Conservation (phyloP, 148 eudicot genomes). For the Chenopodium album region DNA sequence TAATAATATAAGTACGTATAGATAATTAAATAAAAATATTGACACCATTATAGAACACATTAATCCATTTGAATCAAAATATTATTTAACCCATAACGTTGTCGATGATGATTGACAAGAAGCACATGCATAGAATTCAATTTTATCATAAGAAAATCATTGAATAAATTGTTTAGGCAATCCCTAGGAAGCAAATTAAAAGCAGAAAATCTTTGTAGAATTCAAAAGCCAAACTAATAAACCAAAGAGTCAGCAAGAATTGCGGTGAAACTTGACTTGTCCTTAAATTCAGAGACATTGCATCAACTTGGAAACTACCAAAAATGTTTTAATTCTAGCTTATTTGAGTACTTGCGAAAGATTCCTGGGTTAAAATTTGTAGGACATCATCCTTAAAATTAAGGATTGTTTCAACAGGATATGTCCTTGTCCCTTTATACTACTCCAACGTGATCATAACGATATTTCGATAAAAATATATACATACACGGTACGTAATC, state of each 20-base stretch:
- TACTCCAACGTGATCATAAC: background rate
- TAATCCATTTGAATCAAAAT: background rate
- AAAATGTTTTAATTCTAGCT: background rate
- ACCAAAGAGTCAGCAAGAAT: slow-evolving; percentile 10
- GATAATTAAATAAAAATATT: background rate
- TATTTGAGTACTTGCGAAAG: background rate
- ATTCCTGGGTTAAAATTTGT: slow-evolving; percentile 1
- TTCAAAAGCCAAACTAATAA: background rate
- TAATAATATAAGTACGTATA: too few species aligned
- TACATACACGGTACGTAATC: too few species aligned
- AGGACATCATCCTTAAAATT: slow-evolving; percentile 20
- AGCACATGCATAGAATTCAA: slow-evolving; percentile 13
- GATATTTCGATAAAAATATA: background rate
- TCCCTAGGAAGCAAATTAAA: background rate
- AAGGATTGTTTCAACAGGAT: slow-evolving; percentile 5
- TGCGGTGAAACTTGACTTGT: slow-evolving; percentile 7
- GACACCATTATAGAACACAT: background rate
- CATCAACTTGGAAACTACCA: slow-evolving; percentile 19
- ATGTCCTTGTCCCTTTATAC: slow-evolving; percentile 19
- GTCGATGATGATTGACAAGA: background rate
- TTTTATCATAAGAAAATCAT: background rate
- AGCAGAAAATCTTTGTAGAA: background rate
- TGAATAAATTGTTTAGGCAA: background rate
- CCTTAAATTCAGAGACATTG: slow-evolving; percentile 11
- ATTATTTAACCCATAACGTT: background rate